Base-by-base conservation (phyloP, 2,329 filamentous ascomycete species). In the Aspergillus sp. region DNA sequence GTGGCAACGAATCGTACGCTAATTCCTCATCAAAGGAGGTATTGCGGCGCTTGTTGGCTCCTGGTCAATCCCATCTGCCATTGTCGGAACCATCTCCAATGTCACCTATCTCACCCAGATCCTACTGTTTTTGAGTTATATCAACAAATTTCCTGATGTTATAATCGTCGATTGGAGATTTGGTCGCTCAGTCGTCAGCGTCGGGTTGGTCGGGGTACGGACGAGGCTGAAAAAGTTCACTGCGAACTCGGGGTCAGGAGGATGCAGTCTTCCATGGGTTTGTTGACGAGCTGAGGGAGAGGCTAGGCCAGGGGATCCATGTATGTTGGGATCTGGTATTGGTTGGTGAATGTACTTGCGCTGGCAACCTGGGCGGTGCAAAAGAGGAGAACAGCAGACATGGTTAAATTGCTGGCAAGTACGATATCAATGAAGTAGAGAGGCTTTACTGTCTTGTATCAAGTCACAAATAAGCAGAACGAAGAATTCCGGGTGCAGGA, bases 81-180 rank as follows among this genome's bases (percentile, higher is more conserved):
- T 90, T 35, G 88, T 97, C 29, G 90, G 88, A 57, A 72, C 82
- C n/a, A 83, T 96, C 55, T 93, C 88, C 46, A 96, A 97, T 64
- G 78, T 98, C 57, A 76, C 79, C 36, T 84, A 82, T 52, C 74
- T 96, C 10, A 63, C 65, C 33, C 61, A 59, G 7, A 55, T 69
- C 5, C 44, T 73, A 1, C 66, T 66, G 0, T 94, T 83, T 70
- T 73, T 96, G n/a, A 64, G 67, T 1, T 97, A 88, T 72, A 79
- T 97, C 53, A 72, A 82, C 38, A 67, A 82, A 6, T 76, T 97
- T 2, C 93, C 93, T 0, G 52, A 59, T 3, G 58, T 69, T 4
- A 79, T 97, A 40, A 9, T 40, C 6, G 7, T 40, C 6, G 26
- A 40, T 9, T 29, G 38, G 38, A 6, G 26, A 4, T 4, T 26